These are phyloP conservation scores for Eucalyptus victrix DNA, from an alignment of 345 rosid species.

Conservation along the genomic window DNA sequence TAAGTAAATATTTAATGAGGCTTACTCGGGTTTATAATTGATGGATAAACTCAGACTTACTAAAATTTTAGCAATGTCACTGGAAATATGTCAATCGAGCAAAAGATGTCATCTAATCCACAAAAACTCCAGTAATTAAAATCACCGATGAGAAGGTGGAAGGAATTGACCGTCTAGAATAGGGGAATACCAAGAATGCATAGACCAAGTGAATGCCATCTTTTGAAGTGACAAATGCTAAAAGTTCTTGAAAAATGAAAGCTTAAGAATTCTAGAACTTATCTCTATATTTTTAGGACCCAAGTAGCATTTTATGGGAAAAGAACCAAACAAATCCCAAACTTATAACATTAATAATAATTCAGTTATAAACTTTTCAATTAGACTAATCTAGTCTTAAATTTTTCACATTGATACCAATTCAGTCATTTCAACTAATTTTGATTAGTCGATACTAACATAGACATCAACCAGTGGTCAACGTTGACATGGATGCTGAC, in stretches of 20 bases:
- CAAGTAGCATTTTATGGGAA: too few relatives aligned
- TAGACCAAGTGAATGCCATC: not conserved
- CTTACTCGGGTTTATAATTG: not conserved
- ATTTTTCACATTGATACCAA: too few relatives aligned
- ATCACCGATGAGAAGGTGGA: not conserved
- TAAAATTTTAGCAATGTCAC: not conserved
- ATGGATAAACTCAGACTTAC: not conserved
- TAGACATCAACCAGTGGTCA: too few relatives aligned
- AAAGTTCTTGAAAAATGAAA: not conserved
- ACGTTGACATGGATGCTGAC: accelerated
- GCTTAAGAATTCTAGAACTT: not conserved
- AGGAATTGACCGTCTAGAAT: not conserved
- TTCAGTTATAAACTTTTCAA: too few relatives aligned
- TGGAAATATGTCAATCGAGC: not conserved
- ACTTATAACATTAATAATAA: too few relatives aligned
- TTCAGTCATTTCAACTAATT: too few relatives aligned
- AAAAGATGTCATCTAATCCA: not conserved
- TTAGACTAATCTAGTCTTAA: too few relatives aligned
- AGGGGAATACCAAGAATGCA: not conserved
- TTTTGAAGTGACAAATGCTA: not conserved
- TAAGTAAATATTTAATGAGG: not conserved
- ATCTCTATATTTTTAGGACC: not conserved
- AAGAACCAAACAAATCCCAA: too few relatives aligned
- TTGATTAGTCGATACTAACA: accelerated
- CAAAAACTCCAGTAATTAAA: not conserved